A percentile compares a stretch with the other conserved stretches of the same genome.
Conservation (phyloP, 495 filamentous ascomycete genomes). For the Aspergillus panamensis region DNA sequence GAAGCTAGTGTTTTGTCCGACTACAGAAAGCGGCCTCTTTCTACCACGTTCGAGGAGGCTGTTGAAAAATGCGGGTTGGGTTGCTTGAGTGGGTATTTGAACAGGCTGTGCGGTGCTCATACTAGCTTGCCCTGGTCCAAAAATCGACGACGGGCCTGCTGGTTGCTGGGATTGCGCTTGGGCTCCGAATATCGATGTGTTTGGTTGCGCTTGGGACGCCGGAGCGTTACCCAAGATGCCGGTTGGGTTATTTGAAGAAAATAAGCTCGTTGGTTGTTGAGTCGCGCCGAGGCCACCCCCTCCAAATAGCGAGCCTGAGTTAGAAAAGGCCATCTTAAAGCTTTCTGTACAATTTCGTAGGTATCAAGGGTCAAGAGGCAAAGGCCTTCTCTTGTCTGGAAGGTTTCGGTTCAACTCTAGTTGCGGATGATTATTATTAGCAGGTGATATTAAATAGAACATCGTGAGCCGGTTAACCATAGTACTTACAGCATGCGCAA, state of each 20-base stretch:
- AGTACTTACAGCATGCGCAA: background rate
- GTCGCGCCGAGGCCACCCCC: slow-evolving; percentile 31
- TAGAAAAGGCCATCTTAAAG: slow-evolving; percentile 26
- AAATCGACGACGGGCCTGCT: slow-evolving; percentile 28
- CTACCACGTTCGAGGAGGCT: slow-evolving; percentile 74
- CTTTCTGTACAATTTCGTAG: slow-evolving; percentile 3
- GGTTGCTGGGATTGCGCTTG: slow-evolving; percentile 36
- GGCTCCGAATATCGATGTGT: slow-evolving; percentile 29
- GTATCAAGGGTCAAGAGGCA: background rate
- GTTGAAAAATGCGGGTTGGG: slow-evolving; percentile 76
- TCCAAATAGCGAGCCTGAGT: slow-evolving; percentile 36
- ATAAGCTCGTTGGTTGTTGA: slow-evolving; percentile 28
- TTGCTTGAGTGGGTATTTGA: slow-evolving; percentile 29
- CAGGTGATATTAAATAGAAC: background rate
- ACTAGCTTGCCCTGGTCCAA: slow-evolving; percentile 33
- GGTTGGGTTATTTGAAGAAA: slow-evolving; percentile 34
- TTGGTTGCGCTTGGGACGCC: slow-evolving; percentile 26
- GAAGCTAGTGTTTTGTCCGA: slow-evolving; percentile 40
- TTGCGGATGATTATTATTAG: background rate
- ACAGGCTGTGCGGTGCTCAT: slow-evolving; percentile 18
- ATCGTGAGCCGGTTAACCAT: background rate
- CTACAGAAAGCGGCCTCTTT: slow-evolving; percentile 43
- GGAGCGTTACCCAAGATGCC: slow-evolving; percentile 28
- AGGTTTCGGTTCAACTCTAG: background rate
- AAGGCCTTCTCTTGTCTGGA: background rate